Base-by-base conservation (phyloP, 2,329 filamentous ascomycete species). In the Geosmithia flava region DNA sequence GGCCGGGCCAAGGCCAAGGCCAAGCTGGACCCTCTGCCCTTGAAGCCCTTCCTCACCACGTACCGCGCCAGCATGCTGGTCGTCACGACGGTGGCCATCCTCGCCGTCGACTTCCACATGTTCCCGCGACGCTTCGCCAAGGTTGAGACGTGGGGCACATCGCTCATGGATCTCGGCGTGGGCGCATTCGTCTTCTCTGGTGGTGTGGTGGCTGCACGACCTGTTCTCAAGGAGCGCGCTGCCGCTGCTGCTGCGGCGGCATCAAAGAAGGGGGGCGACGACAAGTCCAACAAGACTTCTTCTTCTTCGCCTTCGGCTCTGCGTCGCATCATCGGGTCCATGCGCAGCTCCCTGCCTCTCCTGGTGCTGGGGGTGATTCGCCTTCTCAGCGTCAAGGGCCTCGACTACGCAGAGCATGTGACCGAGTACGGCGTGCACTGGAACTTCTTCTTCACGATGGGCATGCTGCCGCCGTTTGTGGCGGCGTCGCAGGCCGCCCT, bases 361-460 rank as follows among this genome's bases (percentile, higher is more conserved):
- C 68, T 96, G 19, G 70, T 84, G 2, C 73, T 98, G 4, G 93
- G 93, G 15, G 61, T 93, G 20, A 71, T 94, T 48, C 81, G 93
- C 20, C 74, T 97, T 20, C 80, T 88, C 54, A 94, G 83, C 56
- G 90, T 97, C 60, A 98, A 98, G 67, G 87, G 87, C 7, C 71
- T 96, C 29, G 89, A 97, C 61, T 98, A 98, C 61, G 90, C 90
- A 3, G 93, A 98, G 63, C 93, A 98, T 68, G 88, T 96, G 50
- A 89, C 87, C 15, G 93, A 98, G 62, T 98, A 98, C 60, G 93
- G 93, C 42, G 87, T 98, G 10, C 93, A 98, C 65, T 98, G 93
- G 93, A 98, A 98, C 65, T 98, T 98, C 66, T 98, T 98, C 74
- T 97, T 97, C 67, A 98, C 93, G 0, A 73, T 98, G 10, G 90